Conservation (phyloP, 768 basidiomycete genomes). For the Lepiota venenata region DNA sequence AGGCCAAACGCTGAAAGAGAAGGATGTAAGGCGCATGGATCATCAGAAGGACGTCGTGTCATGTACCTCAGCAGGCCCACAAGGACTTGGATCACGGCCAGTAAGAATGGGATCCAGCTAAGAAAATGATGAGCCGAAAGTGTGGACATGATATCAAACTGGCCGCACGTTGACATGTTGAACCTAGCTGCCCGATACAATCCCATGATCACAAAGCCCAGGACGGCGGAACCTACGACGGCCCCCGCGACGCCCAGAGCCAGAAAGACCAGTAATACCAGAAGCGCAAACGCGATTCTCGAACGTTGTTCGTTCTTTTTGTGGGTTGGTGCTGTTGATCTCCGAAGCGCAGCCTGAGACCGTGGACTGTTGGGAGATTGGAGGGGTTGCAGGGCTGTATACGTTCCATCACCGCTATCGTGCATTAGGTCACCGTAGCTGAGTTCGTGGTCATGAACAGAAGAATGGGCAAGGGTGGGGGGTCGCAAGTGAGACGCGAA, state of each 20-base stretch:
- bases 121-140: not conserved
- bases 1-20: conserved; percentile 35
- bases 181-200: conserved; percentile 42
- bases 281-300: conserved; percentile 42
- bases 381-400: conserved; percentile 13
- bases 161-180: conserved; percentile 48
- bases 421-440: not conserved
- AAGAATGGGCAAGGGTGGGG: not conserved
- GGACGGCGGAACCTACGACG: conserved; percentile 41
- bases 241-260: conserved; percentile 41
- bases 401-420: conserved; percentile 8
- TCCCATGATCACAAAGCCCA: conserved; percentile 42
- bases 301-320: conserved; percentile 40
- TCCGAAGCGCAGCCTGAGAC: conserved; percentile 17
- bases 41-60: not conserved
- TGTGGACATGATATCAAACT: not conserved
- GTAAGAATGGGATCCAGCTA: conserved; percentile 46
- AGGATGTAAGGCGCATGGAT: not conserved
- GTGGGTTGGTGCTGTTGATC: conserved; percentile 9
- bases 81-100: conserved; percentile 40
- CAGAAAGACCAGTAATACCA: conserved; percentile 42
- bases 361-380: conserved; percentile 3
- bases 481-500: conserved; percentile 5
- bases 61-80: conserved; percentile 38
- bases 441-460: not conserved